Evolutionary conservation across 176 grass and related monocot genomes (phyloP), one percentile per base, ranked within the genome.

Genomic region (Oryza meridionalis): DNA sequence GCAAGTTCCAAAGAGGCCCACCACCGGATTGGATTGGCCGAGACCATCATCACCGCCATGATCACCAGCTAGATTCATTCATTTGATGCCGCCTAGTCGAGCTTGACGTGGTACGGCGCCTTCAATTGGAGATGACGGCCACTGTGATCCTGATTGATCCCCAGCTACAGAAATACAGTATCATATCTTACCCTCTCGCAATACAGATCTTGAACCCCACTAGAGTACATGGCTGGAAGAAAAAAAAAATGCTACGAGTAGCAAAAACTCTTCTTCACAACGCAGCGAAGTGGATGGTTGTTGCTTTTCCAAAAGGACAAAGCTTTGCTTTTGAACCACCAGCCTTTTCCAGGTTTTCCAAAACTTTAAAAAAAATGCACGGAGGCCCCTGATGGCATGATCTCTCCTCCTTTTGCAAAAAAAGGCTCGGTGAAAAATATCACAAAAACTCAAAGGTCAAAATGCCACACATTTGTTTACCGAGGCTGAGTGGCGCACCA

Each of bases 231-330:
- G 37, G 63, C 67, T 58, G 32, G 53, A 59, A 19, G 11, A 29
- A 76, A 76, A 46, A 76, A 46, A n/a, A 69, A 49, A 75, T 19
- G 61, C 9, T 62, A 31, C 29, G 29, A 38, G 37, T 38, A 68
- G 33, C 9, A 46, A 72, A 75, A 62, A 62, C n/a, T 24, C n/a
- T 62, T 62, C 11, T 62, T 24, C 8, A 71, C 77, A 86, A 24
- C 29, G 69, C 67, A 33, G 8, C 73, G 70, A 82, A 82, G 86
- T 53, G 14, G 66, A 82, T 51, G 4, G 67, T 42, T 22, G 62
- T 26, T 26, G 75, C 75, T 87, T 90, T 90, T 70, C 69, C 84
- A 53, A 87, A 90, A 87, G 88, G 84, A 90, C 88, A 90, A 84
- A 63, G 29, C 40, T 2, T 64, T 35, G 80, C 88, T 86, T 89